A percentile compares a stretch with the other conserved stretches of the same genome.
phyloP scores from a whole-genome alignment of 2,329 filamentous ascomycete genomes.

The Myotisia sp. region DNA sequence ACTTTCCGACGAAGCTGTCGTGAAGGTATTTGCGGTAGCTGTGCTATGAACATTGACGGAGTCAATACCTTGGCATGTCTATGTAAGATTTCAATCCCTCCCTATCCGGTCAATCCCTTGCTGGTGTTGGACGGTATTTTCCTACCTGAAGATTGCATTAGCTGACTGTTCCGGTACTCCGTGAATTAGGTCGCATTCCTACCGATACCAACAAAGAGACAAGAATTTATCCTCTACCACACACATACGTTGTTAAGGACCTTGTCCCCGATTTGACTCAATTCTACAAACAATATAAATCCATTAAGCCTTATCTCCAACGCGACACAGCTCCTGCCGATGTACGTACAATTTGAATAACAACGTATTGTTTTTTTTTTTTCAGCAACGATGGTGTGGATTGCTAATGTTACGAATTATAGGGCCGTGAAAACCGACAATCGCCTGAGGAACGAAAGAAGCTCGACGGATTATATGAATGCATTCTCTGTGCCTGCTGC shows the following conservation, averaged over 20 bases:
- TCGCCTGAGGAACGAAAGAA: conserved; percentile 85
- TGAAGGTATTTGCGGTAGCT: conserved; percentile 97
- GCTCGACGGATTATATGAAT: conserved; percentile 96
- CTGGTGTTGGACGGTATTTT: background rate
- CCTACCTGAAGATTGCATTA: background rate
- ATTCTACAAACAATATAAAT: conserved; percentile 99
- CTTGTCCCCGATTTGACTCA: conserved; percentile 93
- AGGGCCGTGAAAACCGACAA: conserved; percentile 89
- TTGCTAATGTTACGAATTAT: too few species aligned
- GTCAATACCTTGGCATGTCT: conserved; percentile 95
- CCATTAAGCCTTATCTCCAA: conserved; percentile 97
- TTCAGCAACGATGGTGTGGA: too few species aligned
- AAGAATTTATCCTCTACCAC: conserved; percentile 94
- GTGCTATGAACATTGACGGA: conserved; percentile 99
- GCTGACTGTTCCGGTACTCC: conserved; percentile 1
- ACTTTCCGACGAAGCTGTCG: conserved; percentile 93
- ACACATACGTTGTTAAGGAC: conserved; percentile 99
- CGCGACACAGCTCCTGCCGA: conserved; percentile 70
- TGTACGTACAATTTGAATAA: too few species aligned
- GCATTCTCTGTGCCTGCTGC: conserved; percentile 98
- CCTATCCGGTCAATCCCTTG: background rate
- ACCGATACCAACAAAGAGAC: conserved; percentile 64
- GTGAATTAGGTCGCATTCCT: conserved; percentile 67
- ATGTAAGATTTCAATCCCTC: conserved; percentile 48
- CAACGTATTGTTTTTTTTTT: too few species aligned